Evolutionary conservation across 495 filamentous ascomycete species (phyloP), one percentile per base, ranked within the genome.

Genomic region (Aspergillus panamensis): DNA sequence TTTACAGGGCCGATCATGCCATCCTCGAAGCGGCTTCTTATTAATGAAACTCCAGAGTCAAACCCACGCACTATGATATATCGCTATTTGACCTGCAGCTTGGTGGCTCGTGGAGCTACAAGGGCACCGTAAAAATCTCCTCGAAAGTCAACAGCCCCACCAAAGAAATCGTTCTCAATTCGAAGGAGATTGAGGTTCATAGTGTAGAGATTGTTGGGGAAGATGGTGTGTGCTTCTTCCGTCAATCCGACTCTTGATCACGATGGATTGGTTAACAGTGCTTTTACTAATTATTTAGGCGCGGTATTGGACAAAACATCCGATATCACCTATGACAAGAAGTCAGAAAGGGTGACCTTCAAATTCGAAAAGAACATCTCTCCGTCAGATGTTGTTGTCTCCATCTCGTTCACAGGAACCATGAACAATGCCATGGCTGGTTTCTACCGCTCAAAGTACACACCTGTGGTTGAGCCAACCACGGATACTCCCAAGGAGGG

Each of bases 371-470:
- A 87, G 37, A 83, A 87, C 60, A 69, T 96, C 47, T 39, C 62
- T 8, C 82, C 85, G 0, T 76, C 80, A 8, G 82, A 89, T 55
- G 83, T 84, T 37, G 65, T 82, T 4, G 73, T 97, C 33, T 77
- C 78, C 16, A 84, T 97, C 68, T 80, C 86, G 13, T 98, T 96
- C 71, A 81, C 85, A 19, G 94, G 94, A 35, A 86, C 78, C 32
- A 87, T 97, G 74, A 98, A 97, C 78, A 90, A 92, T 66, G 85
- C 88, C 61, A 96, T 97, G 92, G 88, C 90, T 39, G 94, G 94
- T 20, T 97, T 98, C 78, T 97, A 96, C 72, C 88, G 94, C 57
- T 92, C 88, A 56, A 90, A 91, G 75, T 98, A 97, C 70, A 96
- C 90, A 77, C 89, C 94, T 8, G 76, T 80, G 16, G 87, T 79